phyloP scores from a whole-genome alignment of 148 eudicot genomes.

The Pouteria glomerata region DNA sequence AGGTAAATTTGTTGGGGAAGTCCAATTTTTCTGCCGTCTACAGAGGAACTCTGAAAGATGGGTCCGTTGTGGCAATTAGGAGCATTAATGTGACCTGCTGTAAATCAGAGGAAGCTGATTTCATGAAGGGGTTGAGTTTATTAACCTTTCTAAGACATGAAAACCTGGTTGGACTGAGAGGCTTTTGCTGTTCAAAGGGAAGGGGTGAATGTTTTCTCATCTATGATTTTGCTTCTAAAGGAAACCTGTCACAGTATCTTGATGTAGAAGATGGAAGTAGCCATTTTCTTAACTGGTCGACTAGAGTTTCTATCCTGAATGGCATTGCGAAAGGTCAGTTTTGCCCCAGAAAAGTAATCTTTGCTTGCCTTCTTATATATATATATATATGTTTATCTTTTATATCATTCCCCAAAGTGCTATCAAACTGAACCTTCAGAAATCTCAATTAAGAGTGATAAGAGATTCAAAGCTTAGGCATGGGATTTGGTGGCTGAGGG shows the following conservation, averaged over 20 bases:
- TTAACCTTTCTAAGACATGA: conserved; percentile 66
- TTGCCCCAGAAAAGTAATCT: background rate
- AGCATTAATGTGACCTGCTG: conserved; percentile 68
- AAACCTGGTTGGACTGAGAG: conserved; percentile 67
- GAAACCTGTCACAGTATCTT: conserved; percentile 58
- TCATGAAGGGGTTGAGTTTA: conserved; percentile 67
- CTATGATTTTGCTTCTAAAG: conserved; percentile 72
- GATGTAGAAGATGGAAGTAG: conserved; percentile 41
- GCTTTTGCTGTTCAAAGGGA: conserved; percentile 84
- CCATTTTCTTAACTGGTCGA: conserved; percentile 61
- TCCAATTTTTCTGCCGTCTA: conserved; percentile 79
- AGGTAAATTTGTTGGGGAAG: conserved; percentile 63
- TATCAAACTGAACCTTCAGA: background rate
- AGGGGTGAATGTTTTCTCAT: conserved; percentile 88
- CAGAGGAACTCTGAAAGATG: conserved; percentile 73
- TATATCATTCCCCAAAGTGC: background rate
- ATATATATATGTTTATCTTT: background rate
- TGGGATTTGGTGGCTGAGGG: too few species aligned
- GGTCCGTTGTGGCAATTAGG: conserved; percentile 67
- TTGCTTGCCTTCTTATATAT: too few species aligned
- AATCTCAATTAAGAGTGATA: background rate
- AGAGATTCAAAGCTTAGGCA: background rate
- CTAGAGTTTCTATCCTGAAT: conserved; percentile 64
- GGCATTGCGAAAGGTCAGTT: conserved; percentile 86
- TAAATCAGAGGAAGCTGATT: conserved; percentile 78